These are phyloP conservation scores for Camellia sinensis DNA, from an alignment of 148 eudicot genomes.

Conservation along the genomic window DNA sequence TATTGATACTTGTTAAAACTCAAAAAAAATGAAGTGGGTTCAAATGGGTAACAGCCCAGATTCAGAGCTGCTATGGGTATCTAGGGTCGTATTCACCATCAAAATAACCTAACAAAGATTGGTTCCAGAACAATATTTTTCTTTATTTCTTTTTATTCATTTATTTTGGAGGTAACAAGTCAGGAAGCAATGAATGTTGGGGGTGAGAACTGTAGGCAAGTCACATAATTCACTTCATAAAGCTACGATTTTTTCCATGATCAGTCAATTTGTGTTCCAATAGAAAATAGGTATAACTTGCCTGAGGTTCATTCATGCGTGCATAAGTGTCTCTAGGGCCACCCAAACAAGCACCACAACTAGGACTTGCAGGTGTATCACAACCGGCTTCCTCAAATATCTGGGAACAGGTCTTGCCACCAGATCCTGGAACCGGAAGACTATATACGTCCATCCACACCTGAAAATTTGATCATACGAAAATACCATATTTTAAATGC, in stretches of 20 bases:
- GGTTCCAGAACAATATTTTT: no score
- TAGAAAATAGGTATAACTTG: constrained; percentile 27
- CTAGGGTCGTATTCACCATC: no score
- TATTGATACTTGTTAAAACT: no score
- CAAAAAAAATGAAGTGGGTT: no score
- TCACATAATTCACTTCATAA: neutral
- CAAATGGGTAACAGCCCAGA: no score
- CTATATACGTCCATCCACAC: constrained; percentile 95
- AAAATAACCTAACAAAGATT: no score
- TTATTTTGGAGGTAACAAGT: neutral
- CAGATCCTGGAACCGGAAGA: constrained; percentile 92
- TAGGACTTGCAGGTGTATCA: constrained; percentile 97
- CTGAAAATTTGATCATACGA: constrained; percentile 31
- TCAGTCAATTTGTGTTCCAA: neutral
- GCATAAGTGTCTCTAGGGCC: constrained; percentile 98
- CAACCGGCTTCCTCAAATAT: constrained; percentile 99
- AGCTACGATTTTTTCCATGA: neutral
- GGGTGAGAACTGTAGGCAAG: neutral
- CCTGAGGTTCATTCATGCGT: constrained; percentile 91
- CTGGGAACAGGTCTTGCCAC: constrained; percentile 97
- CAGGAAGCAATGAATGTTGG: neutral
- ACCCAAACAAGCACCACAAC: constrained; percentile 98
- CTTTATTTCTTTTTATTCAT: no score
- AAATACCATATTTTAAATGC: neutral
- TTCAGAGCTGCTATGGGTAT: no score